Base-by-base conservation (phyloP, 768 basidiomycete species). In the Lactarius psammicola region DNA sequence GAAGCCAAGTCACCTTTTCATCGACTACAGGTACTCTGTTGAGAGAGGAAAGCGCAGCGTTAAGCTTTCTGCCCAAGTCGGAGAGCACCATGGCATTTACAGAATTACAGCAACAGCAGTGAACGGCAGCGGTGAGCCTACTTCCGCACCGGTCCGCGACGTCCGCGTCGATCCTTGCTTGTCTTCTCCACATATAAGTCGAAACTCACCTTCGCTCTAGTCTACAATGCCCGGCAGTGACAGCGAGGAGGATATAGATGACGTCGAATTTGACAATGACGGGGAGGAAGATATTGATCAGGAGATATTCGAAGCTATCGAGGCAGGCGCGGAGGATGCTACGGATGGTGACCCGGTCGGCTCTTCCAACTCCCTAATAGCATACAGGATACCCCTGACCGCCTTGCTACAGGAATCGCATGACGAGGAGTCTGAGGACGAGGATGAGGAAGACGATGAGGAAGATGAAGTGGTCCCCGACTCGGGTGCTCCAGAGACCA, bases 11-110 rank as follows among this genome's bases (percentile, higher is more conserved):
- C 70, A 90, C 95, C 82, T 94, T 92, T 75, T 98, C 96, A 73
- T 98, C 95, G 53, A 98, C 85, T 59, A 96, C 81, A 0, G 94
- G 83, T 4, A 89, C 89, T 70, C 89, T 85, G 72, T 89, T 92
- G 66, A 98, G 86, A 40, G 95, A 92, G 18, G 90, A 89, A 59
- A 99, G 84, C 58, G 97, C 96, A 65, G 90, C 87, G 78, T 97
- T 97, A 76, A 99, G 90, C 73, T 88, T 90, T 68, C 91, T 85
- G 67, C 96, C 97, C 63, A 99, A 82, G 81, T 98, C 97, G 70
- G 92, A 90, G 72, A 99, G 83, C 74, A 99, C 97, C 97, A 98
- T 97, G 72, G 69, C 79, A 51, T 51, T 15, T 26, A 51, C 26
- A 5, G 54, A 49, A 20, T 33, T 44, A 33, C 6, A 34, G 74